Base-by-base conservation (phyloP, 306 rosid species). In the cucumber (Cucumis sativus) region DNA sequence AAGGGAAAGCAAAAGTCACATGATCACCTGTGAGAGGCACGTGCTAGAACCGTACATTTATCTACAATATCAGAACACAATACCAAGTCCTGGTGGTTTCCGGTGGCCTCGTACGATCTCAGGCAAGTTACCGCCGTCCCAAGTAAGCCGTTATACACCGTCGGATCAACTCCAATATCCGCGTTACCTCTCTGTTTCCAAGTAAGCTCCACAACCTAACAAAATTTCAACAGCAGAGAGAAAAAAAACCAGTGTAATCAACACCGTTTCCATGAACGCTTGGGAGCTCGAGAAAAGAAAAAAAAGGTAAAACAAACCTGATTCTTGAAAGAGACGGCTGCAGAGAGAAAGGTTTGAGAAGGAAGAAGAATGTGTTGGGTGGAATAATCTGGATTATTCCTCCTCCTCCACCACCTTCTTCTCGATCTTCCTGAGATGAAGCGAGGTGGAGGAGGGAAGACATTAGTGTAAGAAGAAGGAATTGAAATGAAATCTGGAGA, bases 101-200 rank as follows among this genome's bases (percentile, higher is more conserved):
- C 89, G 11, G 92, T 87, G 23, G 81, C 92, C 80, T 88, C 78
- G 79, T 83, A 91, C 23, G 96, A 87, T 73, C 96, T 89, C 57
- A 91, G 78, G 83, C 98, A 94, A 28, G 88, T 86, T 57, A 94
- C 84, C 57, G 97, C 96, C 7, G 98, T 90, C 11, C 97, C 98
- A 6, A 91, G 87, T 40, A 94, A 70, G 71, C 98, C 98, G 64
- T 88, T 66, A 45, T 87, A 94, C 76, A 79, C 90, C 62, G 94
- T 87, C 79, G 91, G 96, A 80, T 91, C 98, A 28, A 88, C 63
- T 63, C 82, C 91, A 66, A 16, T 11, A 25, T 76, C 78, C 75
- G 16, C 62, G 9, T 51, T 35, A 15, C 58, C 60, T 1, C 81
- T 69, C 47, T 67, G 79, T 25, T 78, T 82, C 98, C 94, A 91